Conservation (phyloP, 2,329 filamentous ascomycete species). For the Fusarium newnesense region DNA sequence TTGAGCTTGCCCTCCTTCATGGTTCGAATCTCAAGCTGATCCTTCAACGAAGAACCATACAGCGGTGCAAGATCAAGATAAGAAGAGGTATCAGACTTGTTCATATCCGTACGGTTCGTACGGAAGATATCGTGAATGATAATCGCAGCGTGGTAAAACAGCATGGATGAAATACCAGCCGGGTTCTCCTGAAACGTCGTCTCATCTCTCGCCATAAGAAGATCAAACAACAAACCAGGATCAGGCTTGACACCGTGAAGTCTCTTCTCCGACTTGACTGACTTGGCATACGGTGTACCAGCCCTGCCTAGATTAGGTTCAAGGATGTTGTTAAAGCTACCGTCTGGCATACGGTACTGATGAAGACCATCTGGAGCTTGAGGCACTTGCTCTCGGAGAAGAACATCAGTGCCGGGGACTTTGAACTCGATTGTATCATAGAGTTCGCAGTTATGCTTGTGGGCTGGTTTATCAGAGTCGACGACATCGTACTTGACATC, state of each 20-base stretch:
- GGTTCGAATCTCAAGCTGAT: conserved; percentile 72
- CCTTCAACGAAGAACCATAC: conserved; percentile 73
- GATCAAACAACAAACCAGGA: conserved; percentile 74
- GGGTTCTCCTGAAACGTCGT: conserved; percentile 69
- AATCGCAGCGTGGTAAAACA: conserved; percentile 80
- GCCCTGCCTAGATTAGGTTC: conserved; percentile 73
- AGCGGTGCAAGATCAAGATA: conserved; percentile 80
- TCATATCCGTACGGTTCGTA: conserved; percentile 67
- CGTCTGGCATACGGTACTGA: conserved; percentile 52
- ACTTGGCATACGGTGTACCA: conserved; percentile 74
- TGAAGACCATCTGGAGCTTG: conserved; percentile 50
- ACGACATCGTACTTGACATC: conserved; percentile 54
- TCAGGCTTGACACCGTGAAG: conserved; percentile 72
- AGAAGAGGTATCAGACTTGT: conserved; percentile 74
- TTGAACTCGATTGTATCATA: conserved; percentile 53
- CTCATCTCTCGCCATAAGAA: conserved; percentile 68
- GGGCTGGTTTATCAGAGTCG: conserved; percentile 45
- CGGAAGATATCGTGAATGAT: conserved; percentile 53
- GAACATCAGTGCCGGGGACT: conserved; percentile 51
- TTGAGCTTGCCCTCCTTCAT: conserved; percentile 75
- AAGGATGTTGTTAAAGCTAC: conserved; percentile 65
- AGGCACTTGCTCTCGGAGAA: conserved; percentile 51
- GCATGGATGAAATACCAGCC: conserved; percentile 77
- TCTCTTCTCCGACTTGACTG: conserved; percentile 66
- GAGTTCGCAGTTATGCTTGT: conserved; percentile 46